phyloP scores from a whole-genome alignment of 176 grass and related monocot genomes.

The Chrysopogon serrulatus region DNA sequence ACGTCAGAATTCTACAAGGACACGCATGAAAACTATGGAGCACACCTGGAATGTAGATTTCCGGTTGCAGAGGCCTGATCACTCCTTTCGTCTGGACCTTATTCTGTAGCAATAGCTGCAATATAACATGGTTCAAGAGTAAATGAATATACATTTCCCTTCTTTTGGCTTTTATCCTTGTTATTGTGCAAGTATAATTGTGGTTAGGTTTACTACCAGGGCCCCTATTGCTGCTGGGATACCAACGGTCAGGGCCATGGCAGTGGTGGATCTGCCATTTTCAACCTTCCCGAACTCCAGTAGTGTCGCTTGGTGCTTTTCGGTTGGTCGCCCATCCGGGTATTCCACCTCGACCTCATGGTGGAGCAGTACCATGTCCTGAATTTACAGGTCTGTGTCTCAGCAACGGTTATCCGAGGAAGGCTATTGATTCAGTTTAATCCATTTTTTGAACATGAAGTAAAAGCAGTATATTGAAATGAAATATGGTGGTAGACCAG shows the following conservation, averaged over 20 bases:
- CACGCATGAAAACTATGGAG: background rate
- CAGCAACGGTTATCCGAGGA: background rate
- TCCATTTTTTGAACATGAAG: background rate
- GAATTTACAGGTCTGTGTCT: conserved; percentile 8
- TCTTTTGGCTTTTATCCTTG: background rate
- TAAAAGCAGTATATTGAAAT: background rate
- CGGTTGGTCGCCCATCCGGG: conserved; percentile 39
- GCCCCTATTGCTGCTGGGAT: conserved; percentile 79
- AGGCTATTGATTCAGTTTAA: background rate
- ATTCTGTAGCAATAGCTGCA: conserved; percentile 85
- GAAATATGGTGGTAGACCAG: background rate
- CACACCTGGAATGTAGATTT: conserved; percentile 83
- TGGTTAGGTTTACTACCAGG: conserved; percentile 49
- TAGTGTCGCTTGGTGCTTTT: conserved; percentile 80
- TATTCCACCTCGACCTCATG: conserved; percentile 85
- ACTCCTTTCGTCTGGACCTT: conserved; percentile 72
- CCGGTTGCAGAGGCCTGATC: conserved; percentile 72
- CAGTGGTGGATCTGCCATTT: conserved; percentile 59
- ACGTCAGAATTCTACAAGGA: background rate
- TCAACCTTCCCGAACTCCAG: conserved; percentile 73
- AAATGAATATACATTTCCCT: background rate
- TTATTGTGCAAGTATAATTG: background rate
- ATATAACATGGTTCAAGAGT: background rate
- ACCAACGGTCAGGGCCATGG: conserved; percentile 95
- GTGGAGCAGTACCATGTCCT: conserved; percentile 99